Conservation (phyloP, 768 basidiomycete species). For the Amanita molliuscula region DNA sequence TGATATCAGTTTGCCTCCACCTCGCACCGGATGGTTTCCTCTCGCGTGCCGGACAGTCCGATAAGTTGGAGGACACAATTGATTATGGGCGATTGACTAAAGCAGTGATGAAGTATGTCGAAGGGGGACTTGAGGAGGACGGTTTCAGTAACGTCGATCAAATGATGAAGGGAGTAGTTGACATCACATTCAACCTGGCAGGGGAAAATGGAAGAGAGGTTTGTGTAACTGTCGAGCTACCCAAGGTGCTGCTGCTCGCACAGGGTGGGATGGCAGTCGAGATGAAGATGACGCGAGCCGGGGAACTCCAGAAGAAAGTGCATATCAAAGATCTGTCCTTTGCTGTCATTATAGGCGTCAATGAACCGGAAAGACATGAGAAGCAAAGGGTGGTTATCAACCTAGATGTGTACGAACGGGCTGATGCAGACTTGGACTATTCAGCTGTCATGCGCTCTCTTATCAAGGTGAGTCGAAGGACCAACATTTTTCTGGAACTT, state of each 20-base stretch:
- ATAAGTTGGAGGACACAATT: conserved; percentile 45
- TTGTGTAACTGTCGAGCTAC: conserved; percentile 30
- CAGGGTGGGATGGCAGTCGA: conserved; percentile 15
- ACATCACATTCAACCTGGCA: conserved; percentile 26
- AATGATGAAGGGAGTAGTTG: conserved; percentile 25
- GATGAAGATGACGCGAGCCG: neutral
- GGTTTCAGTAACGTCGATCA: conserved; percentile 19
- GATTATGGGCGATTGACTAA: conserved; percentile 60
- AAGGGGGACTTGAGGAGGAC: conserved; percentile 9
- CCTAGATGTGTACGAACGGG: conserved; percentile 17
- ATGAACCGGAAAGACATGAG: conserved; percentile 54
- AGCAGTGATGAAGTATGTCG: conserved; percentile 22
- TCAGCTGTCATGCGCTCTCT: conserved; percentile 23
- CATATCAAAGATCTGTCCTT: conserved; percentile 36
- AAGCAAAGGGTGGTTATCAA: conserved; percentile 55
- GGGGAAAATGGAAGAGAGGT: conserved; percentile 26
- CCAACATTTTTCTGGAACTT: neutral
- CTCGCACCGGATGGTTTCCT: conserved; percentile 29
- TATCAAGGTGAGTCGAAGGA: conserved; percentile 16
- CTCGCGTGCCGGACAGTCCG: conserved; percentile 30
- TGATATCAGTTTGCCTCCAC: conserved; percentile 39
- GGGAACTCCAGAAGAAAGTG: conserved; percentile 16
- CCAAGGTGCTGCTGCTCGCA: conserved; percentile 33
- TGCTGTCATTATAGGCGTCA: conserved; percentile 58
- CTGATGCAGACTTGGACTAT: conserved; percentile 21